phyloP scores from a whole-genome alignment of 2,329 filamentous ascomycete species.

The Cryphonectria radicalis region DNA sequence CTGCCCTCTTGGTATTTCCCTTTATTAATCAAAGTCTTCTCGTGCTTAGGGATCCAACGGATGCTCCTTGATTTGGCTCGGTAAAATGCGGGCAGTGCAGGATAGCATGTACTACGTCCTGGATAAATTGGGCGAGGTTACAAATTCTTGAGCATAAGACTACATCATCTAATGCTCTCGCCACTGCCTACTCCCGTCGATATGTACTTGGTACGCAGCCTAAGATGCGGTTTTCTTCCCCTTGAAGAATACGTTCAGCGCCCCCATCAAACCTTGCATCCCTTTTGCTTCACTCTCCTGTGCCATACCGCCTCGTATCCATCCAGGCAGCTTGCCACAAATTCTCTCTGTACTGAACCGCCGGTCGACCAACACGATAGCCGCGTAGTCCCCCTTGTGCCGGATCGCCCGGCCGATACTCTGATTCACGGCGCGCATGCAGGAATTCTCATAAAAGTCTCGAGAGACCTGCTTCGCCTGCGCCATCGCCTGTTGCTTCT shows the following conservation, averaged over 20 bases:
- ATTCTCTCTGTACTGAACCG: constrained; percentile 78
- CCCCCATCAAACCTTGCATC: constrained; percentile 63
- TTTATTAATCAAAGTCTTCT: constrained; percentile 7
- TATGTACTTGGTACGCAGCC: neutral
- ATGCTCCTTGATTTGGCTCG: constrained; percentile 26
- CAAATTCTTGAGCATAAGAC: neutral
- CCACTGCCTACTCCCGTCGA: neutral
- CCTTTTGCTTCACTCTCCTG: constrained; percentile 52
- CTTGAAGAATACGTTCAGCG: constrained; percentile 61
- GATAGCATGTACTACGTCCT: no score
- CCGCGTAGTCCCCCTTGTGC: constrained; percentile 86
- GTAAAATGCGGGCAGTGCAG: no score
- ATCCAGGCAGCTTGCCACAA: constrained; percentile 78
- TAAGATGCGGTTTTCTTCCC: constrained; percentile 44
- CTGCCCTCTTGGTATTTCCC: neutral
- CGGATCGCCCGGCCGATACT: constrained; percentile 92
- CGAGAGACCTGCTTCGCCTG: constrained; percentile 62
- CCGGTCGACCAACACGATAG: constrained; percentile 82
- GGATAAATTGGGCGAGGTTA: no score
- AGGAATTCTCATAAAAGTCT: constrained; percentile 91
- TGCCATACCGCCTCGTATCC: constrained; percentile 78
- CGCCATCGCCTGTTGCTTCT: constrained; percentile 39
- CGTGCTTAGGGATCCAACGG: constrained; percentile 31
- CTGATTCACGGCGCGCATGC: constrained; percentile 97
- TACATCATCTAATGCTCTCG: neutral